phyloP scores from a whole-genome alignment of 371 early-diverging fungal genomes.

The Mucor saturninus region DNA sequence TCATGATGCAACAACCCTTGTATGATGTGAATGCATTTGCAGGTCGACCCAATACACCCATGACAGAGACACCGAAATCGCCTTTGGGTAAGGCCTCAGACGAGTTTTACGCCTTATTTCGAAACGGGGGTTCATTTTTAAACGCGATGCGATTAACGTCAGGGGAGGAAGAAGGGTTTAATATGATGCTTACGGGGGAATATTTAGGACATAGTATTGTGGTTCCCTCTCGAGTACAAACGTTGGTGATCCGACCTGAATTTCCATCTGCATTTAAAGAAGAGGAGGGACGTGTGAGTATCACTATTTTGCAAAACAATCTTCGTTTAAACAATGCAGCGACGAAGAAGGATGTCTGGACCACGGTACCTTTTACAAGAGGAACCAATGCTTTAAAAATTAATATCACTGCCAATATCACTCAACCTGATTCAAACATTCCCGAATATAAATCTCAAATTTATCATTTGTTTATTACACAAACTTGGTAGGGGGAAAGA shows the following conservation, averaged over 20 bases:
- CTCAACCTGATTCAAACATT: conserved; percentile 26
- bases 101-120: conserved; percentile 23
- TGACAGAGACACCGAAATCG: neutral
- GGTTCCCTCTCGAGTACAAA: conserved; percentile 31
- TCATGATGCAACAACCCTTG: conserved; percentile 7
- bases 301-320: conserved; percentile 43
- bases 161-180: conserved; percentile 16
- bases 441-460: conserved; percentile 45
- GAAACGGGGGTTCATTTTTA: neutral
- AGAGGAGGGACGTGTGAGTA: conserved; percentile 31
- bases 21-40: neutral
- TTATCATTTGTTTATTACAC: conserved; percentile 45
- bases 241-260: conserved; percentile 32
- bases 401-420: conserved; percentile 40
- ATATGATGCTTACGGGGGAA: conserved; percentile 30
- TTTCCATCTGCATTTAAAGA: conserved; percentile 23
- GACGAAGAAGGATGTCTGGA: conserved; percentile 18
- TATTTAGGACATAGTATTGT: conserved; percentile 38
- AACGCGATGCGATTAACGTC: conserved; percentile 6
- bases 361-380: conserved; percentile 25
- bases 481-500: conserved; percentile 26
- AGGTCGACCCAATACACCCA: neutral
- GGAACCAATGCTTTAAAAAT: conserved; percentile 46
- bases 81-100: conserved; percentile 16
- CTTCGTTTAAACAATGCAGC: conserved; percentile 28